Percentiles rank a stretch among this genome's conserved stretches.
These are phyloP conservation scores for Phaeosphaeria sp. DNA, from an alignment of 2,329 filamentous ascomycete species.

Conservation along the genomic window DNA sequence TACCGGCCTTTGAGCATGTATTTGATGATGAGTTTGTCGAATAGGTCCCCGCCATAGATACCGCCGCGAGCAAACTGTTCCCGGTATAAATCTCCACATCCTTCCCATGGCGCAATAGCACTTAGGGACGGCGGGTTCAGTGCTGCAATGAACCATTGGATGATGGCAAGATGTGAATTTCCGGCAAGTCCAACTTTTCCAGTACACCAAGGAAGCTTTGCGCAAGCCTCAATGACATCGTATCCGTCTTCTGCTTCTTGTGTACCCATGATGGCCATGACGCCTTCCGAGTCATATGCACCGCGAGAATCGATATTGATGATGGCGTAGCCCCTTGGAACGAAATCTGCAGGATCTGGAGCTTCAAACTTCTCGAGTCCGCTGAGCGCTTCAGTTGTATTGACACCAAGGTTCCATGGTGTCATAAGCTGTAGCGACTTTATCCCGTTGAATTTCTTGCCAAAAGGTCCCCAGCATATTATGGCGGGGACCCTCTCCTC, in stretches of 20 bases:
- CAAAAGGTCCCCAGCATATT: constrained; percentile 53
- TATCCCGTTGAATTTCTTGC: constrained; percentile 40
- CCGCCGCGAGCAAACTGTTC: constrained; percentile 21
- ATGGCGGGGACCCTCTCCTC: constrained; percentile 49
- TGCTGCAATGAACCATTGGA: constrained; percentile 48
- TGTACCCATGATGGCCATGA: constrained; percentile 11
- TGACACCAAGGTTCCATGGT: background rate
- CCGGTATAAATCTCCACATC: constrained; percentile 36
- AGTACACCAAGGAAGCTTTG: constrained; percentile 53
- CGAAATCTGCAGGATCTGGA: constrained; percentile 47
- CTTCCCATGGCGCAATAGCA: constrained; percentile 57
- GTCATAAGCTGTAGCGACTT: constrained; percentile 7
- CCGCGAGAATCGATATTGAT: constrained; percentile 40
- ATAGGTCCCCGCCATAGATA: constrained; percentile 5
- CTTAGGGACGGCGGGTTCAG: constrained; percentile 51
- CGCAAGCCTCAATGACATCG: constrained; percentile 53
- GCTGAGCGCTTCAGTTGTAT: constrained; percentile 3
- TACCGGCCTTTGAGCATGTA: constrained; percentile 30
- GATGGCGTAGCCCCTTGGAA: constrained; percentile 38
- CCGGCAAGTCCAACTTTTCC: constrained; percentile 47
- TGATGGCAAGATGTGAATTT: constrained; percentile 52
- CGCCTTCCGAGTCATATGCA: constrained; percentile 40
- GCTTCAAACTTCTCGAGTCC: constrained; percentile 51
- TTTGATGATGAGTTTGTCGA: constrained; percentile 11
- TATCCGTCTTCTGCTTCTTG: constrained; percentile 52